These are phyloP conservation scores for Amborella trichopoda DNA, from an alignment of 164 flowering plant species.

Conservation along the genomic window DNA sequence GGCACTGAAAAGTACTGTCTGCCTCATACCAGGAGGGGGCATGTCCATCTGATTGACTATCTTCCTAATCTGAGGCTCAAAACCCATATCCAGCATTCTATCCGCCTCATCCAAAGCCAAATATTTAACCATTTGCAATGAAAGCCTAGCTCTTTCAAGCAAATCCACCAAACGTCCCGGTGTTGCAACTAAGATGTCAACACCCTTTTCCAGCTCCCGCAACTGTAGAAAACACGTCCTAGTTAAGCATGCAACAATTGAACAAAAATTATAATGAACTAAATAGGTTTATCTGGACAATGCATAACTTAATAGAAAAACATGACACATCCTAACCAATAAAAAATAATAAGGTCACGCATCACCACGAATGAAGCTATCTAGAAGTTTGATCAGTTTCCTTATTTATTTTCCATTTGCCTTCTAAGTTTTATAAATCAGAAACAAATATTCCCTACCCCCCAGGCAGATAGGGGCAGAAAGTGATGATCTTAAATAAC, in stretches of 20 bases:
- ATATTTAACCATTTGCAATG: conserved; percentile 33
- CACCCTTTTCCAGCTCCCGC: conserved; percentile 43
- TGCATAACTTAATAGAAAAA: too few species aligned
- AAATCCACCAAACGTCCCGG: conserved; percentile 63
- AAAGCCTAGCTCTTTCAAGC: conserved; percentile 44
- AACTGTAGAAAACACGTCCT: conserved; percentile 19
- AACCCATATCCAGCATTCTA: conserved; percentile 63
- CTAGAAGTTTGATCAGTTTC: too few species aligned
- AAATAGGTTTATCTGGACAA: background rate
- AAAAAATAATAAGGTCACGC: background rate
- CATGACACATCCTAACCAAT: too few species aligned
- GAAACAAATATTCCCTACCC: too few species aligned
- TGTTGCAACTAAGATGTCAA: conserved; percentile 61
- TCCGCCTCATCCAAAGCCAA: conserved; percentile 66
- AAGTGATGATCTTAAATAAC: too few species aligned
- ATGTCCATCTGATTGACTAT: conserved; percentile 50
- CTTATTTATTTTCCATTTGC: too few species aligned
- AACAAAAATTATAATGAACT: background rate
- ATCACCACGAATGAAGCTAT: background rate
- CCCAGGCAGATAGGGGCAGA: too few species aligned
- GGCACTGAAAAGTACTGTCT: conserved; percentile 61
- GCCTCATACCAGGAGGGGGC: conserved; percentile 42
- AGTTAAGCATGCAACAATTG: too few species aligned
- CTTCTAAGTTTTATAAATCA: too few species aligned
- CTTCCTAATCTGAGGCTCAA: conserved; percentile 52